These are phyloP conservation scores for Talaromyces adpressus DNA, from an alignment of 495 filamentous ascomycete species.

Conservation along the genomic window DNA sequence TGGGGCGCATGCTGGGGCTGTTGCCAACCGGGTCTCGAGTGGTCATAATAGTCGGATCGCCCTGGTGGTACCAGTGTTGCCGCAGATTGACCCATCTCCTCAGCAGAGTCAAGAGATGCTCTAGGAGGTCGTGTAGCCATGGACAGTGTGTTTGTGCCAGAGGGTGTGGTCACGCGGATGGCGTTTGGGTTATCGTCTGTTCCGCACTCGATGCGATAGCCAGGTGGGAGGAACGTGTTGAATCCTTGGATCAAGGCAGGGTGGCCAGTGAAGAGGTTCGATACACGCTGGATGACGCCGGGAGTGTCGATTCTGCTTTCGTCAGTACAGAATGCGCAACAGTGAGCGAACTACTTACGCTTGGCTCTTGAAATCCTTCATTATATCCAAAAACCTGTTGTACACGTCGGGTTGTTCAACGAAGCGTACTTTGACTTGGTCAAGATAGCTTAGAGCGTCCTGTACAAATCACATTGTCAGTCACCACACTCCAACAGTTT, in stretches of 20 bases:
- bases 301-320: constrained; percentile 82
- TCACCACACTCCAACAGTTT: background rate
- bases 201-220: constrained; percentile 95
- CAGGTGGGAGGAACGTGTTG: constrained; percentile 96
- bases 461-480: constrained; percentile 24
- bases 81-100: constrained; percentile 23
- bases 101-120: constrained; percentile 38
- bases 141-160: constrained; percentile 62
- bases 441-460: constrained; percentile 96
- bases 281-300: constrained; percentile 95
- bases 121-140: constrained; percentile 43
- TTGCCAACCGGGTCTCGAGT: constrained; percentile 41
- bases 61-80: constrained; percentile 26
- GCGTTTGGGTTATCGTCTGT: constrained; percentile 85
- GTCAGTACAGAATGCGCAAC: constrained; percentile 11
- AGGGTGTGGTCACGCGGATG: constrained; percentile 94
- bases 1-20: constrained; percentile 39
- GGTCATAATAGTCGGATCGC: constrained; percentile 40
- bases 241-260: constrained; percentile 97
- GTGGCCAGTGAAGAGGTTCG: constrained; percentile 92
- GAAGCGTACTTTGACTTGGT: constrained; percentile 98
- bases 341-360: constrained; percentile 50
- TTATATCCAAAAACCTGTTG: constrained; percentile 96
- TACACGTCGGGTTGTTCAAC: constrained; percentile 96
- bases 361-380: constrained; percentile 99